Percentiles rank a stretch among this genome's conserved stretches.
These are phyloP conservation scores for Aspergillus heteromorphus DNA, from an alignment of 495 filamentous ascomycete genomes.

Conservation along the genomic window DNA sequence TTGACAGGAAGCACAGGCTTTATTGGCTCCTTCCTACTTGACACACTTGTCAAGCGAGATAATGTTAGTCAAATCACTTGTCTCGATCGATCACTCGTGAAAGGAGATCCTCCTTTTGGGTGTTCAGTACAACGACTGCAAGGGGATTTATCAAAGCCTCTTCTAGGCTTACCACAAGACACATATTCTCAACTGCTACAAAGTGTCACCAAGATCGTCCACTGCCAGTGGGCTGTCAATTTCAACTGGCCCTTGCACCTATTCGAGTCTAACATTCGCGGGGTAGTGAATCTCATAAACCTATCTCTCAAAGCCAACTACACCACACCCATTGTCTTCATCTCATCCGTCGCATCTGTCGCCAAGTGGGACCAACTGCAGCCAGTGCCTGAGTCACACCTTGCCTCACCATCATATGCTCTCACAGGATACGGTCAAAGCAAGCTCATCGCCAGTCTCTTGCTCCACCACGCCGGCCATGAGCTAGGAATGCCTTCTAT, in stretches of 20 bases:
- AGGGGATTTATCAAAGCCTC: constrained; percentile 38
- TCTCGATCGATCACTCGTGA: constrained; percentile 35
- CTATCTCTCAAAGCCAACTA: constrained; percentile 36
- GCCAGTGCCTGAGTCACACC: constrained; percentile 37
- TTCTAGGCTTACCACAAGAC: constrained; percentile 36
- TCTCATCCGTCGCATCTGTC: constrained; percentile 45
- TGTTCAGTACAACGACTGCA: constrained; percentile 16
- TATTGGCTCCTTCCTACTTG: constrained; percentile 48
- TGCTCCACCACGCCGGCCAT: constrained; percentile 41
- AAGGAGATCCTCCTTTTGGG: not conserved
- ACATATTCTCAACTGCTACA: constrained; percentile 32
- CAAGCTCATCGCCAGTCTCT: constrained; percentile 45
- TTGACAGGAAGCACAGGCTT: constrained; percentile 52
- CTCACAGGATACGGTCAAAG: constrained; percentile 46
- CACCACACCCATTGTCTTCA: constrained; percentile 43
- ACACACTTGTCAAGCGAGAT: constrained; percentile 32
- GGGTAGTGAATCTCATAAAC: constrained; percentile 44
- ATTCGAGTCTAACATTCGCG: constrained; percentile 48
- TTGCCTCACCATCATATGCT: constrained; percentile 35
- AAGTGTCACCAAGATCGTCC: constrained; percentile 46
- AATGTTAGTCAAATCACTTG: constrained; percentile 38
- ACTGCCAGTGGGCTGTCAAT: constrained; percentile 57
- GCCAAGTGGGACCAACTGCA: constrained; percentile 27
- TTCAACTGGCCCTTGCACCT: constrained; percentile 49
- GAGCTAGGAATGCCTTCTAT: constrained; percentile 28